Base-by-base conservation (phyloP, 2,329 filamentous ascomycete genomes). In the Alternaria sp. region DNA sequence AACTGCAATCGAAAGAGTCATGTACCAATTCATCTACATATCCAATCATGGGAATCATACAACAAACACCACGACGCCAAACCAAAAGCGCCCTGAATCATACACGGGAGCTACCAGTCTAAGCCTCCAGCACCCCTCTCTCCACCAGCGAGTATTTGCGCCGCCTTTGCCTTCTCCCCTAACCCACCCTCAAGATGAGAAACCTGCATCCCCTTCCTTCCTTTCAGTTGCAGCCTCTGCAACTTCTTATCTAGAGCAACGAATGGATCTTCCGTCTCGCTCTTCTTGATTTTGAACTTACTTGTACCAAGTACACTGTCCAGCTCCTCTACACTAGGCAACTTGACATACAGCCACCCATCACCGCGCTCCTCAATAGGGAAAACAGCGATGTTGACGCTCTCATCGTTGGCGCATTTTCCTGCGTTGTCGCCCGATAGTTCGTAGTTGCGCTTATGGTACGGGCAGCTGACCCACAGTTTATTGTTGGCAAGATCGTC, bases 371-470 rank as follows among this genome's bases (percentile, higher is more conserved):
- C 90, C 77, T 96, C 91, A 5, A 88, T 88, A 0, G 86, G 86
- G 77, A 97, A 97, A 0, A 90, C 94, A 4, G 93, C 92, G 70
- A 97, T 94, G 67, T 89, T 93, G 65, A 95, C 84, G 20, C 83
- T 83, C 34, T 86, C 83, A 76, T 96, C 93, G 74, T 90, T 94
- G 53, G 85, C 87, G 79, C 93, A 96, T 18, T 86, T 83, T 2
- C 93, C 92, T 0, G 87, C 85, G 51, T 87, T 81, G 30, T 84
- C 81, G 42, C 88, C 89, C 39, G 84, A 84, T 43, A 96, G 87
- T 73, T 92, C 88, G 77, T 91, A 97, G 81, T 96, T 96, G 67
- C 92, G 88, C 82, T 97, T 97, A 82, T 96, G 93, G 78, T 90
- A 88, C 0, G 93, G 93, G 73, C 93, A 97, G 1, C 89, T 92